Conservation (phyloP, 73 alveolate genomes). For the Tetrahymena borealis region DNA sequence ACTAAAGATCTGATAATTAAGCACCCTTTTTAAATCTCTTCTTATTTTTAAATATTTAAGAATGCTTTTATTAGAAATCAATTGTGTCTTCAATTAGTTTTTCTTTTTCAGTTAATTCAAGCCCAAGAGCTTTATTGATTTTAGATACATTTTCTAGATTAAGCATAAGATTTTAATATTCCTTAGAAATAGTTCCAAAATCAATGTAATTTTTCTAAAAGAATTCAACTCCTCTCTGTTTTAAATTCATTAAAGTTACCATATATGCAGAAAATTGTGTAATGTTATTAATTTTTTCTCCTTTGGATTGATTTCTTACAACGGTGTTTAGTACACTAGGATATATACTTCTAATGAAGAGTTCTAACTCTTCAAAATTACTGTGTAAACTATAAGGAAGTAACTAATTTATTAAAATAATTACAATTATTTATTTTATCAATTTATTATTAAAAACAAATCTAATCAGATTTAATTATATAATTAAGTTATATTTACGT, state of each 20-base stretch:
- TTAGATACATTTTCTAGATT: not conserved
- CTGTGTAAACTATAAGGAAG: not conserved
- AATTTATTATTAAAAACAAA: not conserved
- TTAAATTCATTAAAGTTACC: not conserved
- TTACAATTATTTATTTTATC: not conserved
- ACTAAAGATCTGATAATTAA: not conserved
- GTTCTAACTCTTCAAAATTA: conserved; percentile 7
- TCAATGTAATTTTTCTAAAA: conserved; percentile 28
- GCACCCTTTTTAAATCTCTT: not conserved
- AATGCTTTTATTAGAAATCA: not conserved
- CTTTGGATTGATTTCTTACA: not conserved
- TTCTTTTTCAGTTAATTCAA: not conserved
- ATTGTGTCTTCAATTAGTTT: not conserved
- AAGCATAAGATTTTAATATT: not conserved
- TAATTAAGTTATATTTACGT: not conserved
- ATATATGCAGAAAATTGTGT: conserved; percentile 14
- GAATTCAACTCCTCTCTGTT: conserved; percentile 33
- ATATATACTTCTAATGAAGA: conserved; percentile 26
- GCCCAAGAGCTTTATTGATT: not conserved
- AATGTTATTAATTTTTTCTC: conserved; percentile 1
- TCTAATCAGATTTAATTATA: too few species aligned
- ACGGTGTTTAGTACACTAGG: conserved; percentile 27
- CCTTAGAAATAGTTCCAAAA: not conserved
- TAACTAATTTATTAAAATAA: not conserved
- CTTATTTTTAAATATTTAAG: not conserved